These are phyloP conservation scores for Boletus mariae DNA, from an alignment of 1,284 basidiomycete species.

Conservation along the genomic window DNA sequence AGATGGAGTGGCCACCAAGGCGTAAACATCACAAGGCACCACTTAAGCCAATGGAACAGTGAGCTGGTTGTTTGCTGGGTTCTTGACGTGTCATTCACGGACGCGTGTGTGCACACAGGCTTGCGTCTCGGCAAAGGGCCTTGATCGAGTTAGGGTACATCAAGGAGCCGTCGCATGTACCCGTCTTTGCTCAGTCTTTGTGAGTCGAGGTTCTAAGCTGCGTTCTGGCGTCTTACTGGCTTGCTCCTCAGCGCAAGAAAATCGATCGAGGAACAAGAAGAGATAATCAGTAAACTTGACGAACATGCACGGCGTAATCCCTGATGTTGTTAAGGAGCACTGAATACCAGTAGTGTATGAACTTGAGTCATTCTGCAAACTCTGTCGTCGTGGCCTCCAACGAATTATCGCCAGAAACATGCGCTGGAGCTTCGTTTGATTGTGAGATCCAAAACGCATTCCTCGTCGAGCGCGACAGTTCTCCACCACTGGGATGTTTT, in stretches of 20 bases:
- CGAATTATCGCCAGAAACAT: no score
- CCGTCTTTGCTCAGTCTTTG: constrained; percentile 61
- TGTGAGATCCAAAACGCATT: no score
- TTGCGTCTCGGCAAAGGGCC: constrained; percentile 51
- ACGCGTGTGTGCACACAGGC: constrained; percentile 32
- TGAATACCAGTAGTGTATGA: neutral
- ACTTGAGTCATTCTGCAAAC: neutral
- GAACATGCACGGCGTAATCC: constrained; percentile 19
- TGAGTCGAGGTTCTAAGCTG: constrained; percentile 34
- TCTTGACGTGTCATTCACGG: constrained; percentile 2
- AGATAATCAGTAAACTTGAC: constrained; percentile 45
- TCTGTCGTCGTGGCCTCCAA: no score
- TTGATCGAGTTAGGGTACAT: constrained; percentile 60
- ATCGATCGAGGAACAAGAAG: constrained; percentile 39
- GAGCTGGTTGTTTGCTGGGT: constrained; percentile 18
- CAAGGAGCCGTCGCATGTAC: constrained; percentile 44
- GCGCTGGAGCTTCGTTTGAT: no score
- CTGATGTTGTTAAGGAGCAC: neutral
- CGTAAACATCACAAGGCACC: constrained; percentile 54
- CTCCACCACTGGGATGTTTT: no score
- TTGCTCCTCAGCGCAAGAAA: constrained; percentile 37
- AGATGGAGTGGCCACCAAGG: constrained; percentile 60
- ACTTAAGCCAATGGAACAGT: constrained; percentile 50
- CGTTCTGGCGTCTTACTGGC: constrained; percentile 2
- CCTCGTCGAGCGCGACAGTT: no score